Evolutionary conservation across 176 grass and related monocot species (phyloP).

Genomic region (Aegilops umbellulata): DNA sequence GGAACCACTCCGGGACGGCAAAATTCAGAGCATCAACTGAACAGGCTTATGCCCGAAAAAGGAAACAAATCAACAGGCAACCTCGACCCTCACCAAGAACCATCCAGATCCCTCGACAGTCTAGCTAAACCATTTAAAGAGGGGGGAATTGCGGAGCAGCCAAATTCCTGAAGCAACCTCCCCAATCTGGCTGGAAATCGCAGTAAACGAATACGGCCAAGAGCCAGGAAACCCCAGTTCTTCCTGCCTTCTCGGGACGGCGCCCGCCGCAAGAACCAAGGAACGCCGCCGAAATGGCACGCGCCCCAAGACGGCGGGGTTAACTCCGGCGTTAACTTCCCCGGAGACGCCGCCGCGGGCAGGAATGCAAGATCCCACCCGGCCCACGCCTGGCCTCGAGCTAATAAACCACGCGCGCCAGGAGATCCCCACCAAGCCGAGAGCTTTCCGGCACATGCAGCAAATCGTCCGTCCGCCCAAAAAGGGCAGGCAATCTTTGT

Average conservation of each 20-base stretch:
- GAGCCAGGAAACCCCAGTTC: not conserved
- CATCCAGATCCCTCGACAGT: not conserved
- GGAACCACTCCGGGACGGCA: not conserved
- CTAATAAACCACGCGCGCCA: not conserved
- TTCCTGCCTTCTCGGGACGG: not conserved
- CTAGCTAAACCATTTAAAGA: not conserved
- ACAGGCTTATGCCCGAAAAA: not conserved
- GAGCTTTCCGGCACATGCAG: not conserved
- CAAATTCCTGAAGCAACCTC: not conserved
- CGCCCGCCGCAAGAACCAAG: not conserved
- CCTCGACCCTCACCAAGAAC: not conserved
- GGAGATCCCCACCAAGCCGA: not conserved
- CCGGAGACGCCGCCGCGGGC: not conserved
- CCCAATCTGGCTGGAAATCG: not conserved
- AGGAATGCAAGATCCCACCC: conserved; percentile 5
- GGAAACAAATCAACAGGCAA: not conserved
- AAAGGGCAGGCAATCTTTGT: not conserved
- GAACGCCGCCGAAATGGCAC: conserved; percentile 8
- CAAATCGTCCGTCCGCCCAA: too few species aligned
- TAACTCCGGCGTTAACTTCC: not conserved
- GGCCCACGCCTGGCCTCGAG: not conserved
- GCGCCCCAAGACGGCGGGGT: not conserved
- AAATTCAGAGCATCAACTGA: not conserved
- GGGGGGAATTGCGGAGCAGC: not conserved
- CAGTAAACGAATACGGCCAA: not conserved